Conservation (phyloP, 352 stramenopile genomes). For the Porosira glacialis region DNA sequence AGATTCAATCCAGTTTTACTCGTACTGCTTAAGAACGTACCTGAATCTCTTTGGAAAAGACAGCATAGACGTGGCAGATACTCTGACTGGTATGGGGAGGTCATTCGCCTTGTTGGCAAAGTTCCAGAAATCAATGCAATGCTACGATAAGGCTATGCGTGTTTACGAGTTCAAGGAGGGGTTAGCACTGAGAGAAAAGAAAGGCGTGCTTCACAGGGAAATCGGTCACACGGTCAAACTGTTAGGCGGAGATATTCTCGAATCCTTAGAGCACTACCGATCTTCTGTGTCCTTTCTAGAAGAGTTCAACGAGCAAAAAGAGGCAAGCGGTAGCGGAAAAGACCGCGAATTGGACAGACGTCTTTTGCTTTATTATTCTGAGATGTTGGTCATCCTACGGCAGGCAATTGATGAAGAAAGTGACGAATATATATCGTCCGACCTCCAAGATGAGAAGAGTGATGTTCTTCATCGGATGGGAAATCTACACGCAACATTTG, state of each 20-base stretch:
- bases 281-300: constrained; percentile 57
- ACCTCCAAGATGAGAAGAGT: constrained; percentile 52
- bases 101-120: constrained; percentile 48
- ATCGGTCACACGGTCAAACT: constrained; percentile 38
- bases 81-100: constrained; percentile 46
- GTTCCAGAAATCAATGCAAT: constrained; percentile 61
- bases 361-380: constrained; percentile 50
- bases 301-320: constrained; percentile 45
- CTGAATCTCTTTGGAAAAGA: constrained; percentile 53
- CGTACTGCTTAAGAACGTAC: constrained; percentile 43
- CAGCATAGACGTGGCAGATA: constrained; percentile 49
- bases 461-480: constrained; percentile 67
- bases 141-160: constrained; percentile 61
- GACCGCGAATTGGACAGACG: constrained; percentile 35
- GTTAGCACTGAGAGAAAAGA: constrained; percentile 50
- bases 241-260: constrained; percentile 49
- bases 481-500: constrained; percentile 57
- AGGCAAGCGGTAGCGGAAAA: constrained; percentile 7
- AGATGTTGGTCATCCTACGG: constrained; percentile 57
- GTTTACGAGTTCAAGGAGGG: constrained; percentile 53
- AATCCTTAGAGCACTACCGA: constrained; percentile 57
- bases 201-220: constrained; percentile 51
- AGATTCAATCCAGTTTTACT: constrained; percentile 50
- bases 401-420: constrained; percentile 37
- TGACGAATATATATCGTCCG: constrained; percentile 39